Evolutionary conservation across 148 eudicot genomes (phyloP), one percentile per base, ranked within the genome.

Genomic region (Cornus florida): DNA sequence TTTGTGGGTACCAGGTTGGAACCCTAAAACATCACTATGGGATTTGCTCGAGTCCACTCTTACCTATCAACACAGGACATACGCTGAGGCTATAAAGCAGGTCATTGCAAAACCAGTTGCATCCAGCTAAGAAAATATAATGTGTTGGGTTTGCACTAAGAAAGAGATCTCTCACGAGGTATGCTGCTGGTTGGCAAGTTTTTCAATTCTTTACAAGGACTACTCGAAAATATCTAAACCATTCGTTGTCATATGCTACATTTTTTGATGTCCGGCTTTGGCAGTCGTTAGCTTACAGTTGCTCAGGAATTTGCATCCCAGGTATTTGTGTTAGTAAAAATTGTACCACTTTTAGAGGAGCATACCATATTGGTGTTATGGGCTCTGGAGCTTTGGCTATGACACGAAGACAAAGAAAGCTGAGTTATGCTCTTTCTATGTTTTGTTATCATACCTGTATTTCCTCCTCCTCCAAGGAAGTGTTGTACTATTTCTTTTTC

Each of bases 1-100:
- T 39, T 66, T n/a, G 23, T 62, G 23, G 14, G 11, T 14, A 73
- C 48, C 86, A 95, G 98, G 94, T 71, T 95, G 97, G 97, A 90
- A 95, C 78, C 98, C 98, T 1, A 95, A 93, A 84, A 95, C 98
- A 19, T 95, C 98, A 7, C 94, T 95, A 4, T 95, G 98, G 98
- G 97, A 95, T 84, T 86, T 95, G 92, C 98, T 95, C 24, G 98
- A 95, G 71, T 93, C 98, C 5, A 95, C 98, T 71, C 97, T 95
- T 68, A 95, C 98, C 10, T 95, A 95, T 86, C 98, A 95, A 81
- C 98, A 95, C 86, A 90, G 92, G 94, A 93, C 98, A 22, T 95
- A 95, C 56, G 97, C 98, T 14, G 94, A 92, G 86, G 98, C 98
- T 38, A 75, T 95, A 73, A 95, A 93, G 91, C 87, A 89, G 83